Conservation (phyloP, 306 rosid genomes). For the Psophocarpus tetragonolobus region DNA sequence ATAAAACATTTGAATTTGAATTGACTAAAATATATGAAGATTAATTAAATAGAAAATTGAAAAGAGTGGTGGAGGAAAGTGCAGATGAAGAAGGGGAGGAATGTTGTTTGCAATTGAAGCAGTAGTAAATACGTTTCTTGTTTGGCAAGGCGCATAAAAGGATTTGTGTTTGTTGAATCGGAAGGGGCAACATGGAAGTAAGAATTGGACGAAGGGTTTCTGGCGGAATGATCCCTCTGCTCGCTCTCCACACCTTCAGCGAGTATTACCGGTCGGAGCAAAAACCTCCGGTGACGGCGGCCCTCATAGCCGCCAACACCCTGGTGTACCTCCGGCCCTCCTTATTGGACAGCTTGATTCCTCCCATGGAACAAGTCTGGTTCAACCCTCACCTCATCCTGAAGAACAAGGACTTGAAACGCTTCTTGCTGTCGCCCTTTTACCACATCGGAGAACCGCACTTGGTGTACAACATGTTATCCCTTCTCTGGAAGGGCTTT, state of each 20-base stretch:
- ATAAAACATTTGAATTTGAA: no score
- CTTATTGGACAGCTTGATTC: constrained; percentile 54
- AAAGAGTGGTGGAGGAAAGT: no score
- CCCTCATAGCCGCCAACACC: constrained; percentile 77
- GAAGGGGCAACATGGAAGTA: constrained; percentile 44
- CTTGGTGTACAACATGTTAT: constrained; percentile 84
- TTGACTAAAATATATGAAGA: no score
- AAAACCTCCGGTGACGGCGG: constrained; percentile 85
- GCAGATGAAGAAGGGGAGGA: no score
- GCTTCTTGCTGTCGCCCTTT: constrained; percentile 77
- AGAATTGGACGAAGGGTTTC: constrained; percentile 55
- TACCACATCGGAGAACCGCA: constrained; percentile 84
- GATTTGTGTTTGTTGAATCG: neutral
- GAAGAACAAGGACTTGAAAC: constrained; percentile 62
- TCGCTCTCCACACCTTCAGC: constrained; percentile 71
- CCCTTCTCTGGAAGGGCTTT: constrained; percentile 92
- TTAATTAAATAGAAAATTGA: no score
- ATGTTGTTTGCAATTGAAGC: no score
- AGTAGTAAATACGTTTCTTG: constrained; percentile 39
- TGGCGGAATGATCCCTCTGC: constrained; percentile 65
- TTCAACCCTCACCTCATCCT: constrained; percentile 87
- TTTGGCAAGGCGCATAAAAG: neutral
- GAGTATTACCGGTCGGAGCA: constrained; percentile 67
- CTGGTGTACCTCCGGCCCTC: constrained; percentile 70
- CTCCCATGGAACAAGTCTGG: constrained; percentile 68